Conservation (phyloP, 2,329 filamentous ascomycete species). For the Bisporella sp. region DNA sequence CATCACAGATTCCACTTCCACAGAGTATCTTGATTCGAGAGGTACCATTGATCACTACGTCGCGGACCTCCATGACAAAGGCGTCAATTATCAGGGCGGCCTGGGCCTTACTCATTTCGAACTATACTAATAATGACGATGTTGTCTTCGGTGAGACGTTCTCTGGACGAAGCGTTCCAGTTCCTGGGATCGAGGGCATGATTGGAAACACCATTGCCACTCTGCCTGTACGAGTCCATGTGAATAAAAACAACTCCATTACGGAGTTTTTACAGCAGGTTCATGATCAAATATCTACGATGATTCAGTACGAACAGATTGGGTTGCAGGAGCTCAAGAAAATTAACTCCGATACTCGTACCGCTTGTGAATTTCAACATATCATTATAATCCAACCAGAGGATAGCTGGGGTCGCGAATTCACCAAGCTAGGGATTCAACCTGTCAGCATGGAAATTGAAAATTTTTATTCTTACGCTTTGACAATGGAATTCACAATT, state of each 20-base stretch:
- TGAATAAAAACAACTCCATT: conserved; percentile 18
- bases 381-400: too few species aligned
- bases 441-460: too few species aligned
- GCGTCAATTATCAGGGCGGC: neutral
- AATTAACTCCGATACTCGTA: conserved; percentile 1
- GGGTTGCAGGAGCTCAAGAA: conserved; percentile 32
- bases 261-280: conserved; percentile 16
- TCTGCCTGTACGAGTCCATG: conserved; percentile 18
- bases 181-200: neutral
- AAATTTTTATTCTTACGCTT: too few species aligned
- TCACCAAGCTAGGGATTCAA: too few species aligned
- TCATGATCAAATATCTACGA: conserved; percentile 28
- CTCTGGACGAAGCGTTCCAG: neutral
- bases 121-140: neutral
- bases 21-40: neutral
- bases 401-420: too few species aligned
- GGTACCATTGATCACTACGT: too few species aligned
- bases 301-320: conserved; percentile 30
- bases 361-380: neutral
- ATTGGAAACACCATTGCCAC: conserved; percentile 25
- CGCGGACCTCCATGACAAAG: neutral
- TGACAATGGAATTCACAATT: neutral
- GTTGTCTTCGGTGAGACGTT: neutral
- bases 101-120: neutral
- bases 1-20: neutral